A percentile compares a stretch with the other conserved stretches of the same genome.
These are phyloP conservation scores for Rhizopogon vinicolor DNA, from an alignment of 768 basidiomycete genomes.

Conservation along the genomic window DNA sequence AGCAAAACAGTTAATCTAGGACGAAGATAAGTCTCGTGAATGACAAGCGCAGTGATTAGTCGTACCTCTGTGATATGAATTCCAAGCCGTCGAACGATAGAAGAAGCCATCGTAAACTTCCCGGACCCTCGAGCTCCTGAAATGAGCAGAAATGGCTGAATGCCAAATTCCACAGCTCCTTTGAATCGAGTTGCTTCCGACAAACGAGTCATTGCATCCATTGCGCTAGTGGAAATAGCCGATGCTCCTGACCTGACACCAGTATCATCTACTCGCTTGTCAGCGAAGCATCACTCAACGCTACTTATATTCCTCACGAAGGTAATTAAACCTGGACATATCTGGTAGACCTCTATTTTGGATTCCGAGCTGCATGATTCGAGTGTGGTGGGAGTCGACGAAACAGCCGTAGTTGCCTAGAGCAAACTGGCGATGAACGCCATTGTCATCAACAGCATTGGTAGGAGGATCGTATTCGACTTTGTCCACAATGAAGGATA, in stretches of 20 bases:
- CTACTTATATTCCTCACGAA: constrained; percentile 37
- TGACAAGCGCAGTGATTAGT: not conserved
- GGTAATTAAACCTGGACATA: constrained; percentile 40
- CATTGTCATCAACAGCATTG: constrained; percentile 23
- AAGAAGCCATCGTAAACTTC: constrained; percentile 61
- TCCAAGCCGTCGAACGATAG: constrained; percentile 59
- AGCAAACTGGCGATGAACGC: constrained; percentile 50
- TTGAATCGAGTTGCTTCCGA: constrained; percentile 55
- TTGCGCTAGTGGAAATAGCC: constrained; percentile 25
- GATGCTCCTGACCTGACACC: not conserved
- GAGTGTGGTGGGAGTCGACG: constrained; percentile 69
- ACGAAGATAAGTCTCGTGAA: not conserved
- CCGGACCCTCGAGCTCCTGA: constrained; percentile 80
- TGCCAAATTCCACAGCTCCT: constrained; percentile 51
- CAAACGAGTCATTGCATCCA: constrained; percentile 50
- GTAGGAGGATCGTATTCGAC: constrained; percentile 63
- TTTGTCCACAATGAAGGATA: constrained; percentile 77
- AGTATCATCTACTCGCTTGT: not conserved
- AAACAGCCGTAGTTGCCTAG: constrained; percentile 80
- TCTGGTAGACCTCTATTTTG: constrained; percentile 64
- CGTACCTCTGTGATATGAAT: constrained; percentile 76
- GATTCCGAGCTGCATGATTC: constrained; percentile 74
- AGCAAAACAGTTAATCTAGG: constrained; percentile 83
- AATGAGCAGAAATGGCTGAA: constrained; percentile 69
- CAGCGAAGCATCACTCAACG: not conserved